Evolutionary conservation across 331 rosid genomes (phyloP).

Genomic region (Rosa hybrid): DNA sequence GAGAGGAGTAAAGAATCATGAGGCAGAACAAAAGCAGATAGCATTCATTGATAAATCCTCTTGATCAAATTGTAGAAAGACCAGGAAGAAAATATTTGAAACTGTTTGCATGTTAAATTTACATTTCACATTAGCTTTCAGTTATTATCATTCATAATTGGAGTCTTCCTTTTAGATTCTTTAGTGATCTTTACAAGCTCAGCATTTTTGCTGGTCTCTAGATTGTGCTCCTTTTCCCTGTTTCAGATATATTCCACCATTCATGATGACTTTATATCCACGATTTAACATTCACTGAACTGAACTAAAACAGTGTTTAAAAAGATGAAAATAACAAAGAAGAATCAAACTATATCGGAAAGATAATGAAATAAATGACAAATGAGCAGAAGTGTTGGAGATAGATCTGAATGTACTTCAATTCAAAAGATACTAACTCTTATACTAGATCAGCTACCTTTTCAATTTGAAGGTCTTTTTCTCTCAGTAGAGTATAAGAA

Average conservation of each 20-base stretch:
- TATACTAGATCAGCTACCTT: constrained; percentile 51
- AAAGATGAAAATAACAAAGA: neutral
- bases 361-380: neutral
- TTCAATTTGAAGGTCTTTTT: constrained; percentile 82
- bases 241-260: neutral
- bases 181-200: neutral
- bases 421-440: neutral
- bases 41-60: neutral
- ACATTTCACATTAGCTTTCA: neutral
- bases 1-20: neutral
- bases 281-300: neutral
- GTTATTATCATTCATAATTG: neutral
- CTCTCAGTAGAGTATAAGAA: constrained; percentile 58
- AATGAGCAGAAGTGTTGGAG: neutral
- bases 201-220: neutral
- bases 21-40: neutral
- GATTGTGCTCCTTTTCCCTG: neutral
- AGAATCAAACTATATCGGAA: neutral
- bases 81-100: neutral
- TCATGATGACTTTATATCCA: neutral
- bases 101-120: neutral
- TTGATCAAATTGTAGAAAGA: constrained; percentile 3
- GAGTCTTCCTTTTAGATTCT: neutral
- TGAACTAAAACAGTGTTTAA: neutral
- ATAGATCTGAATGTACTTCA: neutral